A percentile compares a stretch with the other conserved stretches of the same genome.
phyloP scores from a whole-genome alignment of 2,329 filamentous ascomycete genomes.

The Epichloe sylvatica region DNA sequence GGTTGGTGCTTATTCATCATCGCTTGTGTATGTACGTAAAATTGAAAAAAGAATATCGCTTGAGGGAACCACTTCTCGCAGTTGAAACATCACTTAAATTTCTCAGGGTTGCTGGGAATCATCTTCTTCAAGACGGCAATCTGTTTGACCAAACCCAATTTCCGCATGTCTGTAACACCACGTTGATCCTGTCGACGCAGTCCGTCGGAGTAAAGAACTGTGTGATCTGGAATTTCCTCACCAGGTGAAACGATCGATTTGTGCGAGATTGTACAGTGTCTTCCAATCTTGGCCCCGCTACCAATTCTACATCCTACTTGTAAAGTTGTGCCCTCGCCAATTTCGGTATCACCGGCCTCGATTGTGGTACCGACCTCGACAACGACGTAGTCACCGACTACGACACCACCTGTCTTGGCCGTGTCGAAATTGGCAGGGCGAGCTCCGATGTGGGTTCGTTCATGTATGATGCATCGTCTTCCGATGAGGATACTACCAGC shows the following conservation, averaged over 20 bases:
- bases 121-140: conserved; percentile 53
- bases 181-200: conserved; percentile 43
- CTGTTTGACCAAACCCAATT: conserved; percentile 51
- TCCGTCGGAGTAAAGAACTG: conserved; percentile 55
- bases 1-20: too few species aligned
- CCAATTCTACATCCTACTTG: conserved; percentile 48
- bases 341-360: conserved; percentile 47
- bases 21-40: background rate
- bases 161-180: conserved; percentile 47
- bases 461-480: conserved; percentile 67
- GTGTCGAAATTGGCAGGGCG: conserved; percentile 14
- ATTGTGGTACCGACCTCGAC: conserved; percentile 46
- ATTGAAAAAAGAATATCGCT: background rate
- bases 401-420: conserved; percentile 32
- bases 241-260: conserved; percentile 44
- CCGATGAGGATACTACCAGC: conserved; percentile 70
- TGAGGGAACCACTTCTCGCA: background rate
- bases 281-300: conserved; percentile 46
- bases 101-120: conserved; percentile 49
- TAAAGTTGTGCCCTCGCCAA: conserved; percentile 46
- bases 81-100: conserved; percentile 23
- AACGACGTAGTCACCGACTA: conserved; percentile 45
- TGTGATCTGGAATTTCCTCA: conserved; percentile 48
- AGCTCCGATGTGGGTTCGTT: conserved; percentile 46
- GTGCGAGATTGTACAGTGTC: conserved; percentile 59